phyloP scores from a whole-genome alignment of 768 basidiomycete species.

The Strobilomyces confusus region DNA sequence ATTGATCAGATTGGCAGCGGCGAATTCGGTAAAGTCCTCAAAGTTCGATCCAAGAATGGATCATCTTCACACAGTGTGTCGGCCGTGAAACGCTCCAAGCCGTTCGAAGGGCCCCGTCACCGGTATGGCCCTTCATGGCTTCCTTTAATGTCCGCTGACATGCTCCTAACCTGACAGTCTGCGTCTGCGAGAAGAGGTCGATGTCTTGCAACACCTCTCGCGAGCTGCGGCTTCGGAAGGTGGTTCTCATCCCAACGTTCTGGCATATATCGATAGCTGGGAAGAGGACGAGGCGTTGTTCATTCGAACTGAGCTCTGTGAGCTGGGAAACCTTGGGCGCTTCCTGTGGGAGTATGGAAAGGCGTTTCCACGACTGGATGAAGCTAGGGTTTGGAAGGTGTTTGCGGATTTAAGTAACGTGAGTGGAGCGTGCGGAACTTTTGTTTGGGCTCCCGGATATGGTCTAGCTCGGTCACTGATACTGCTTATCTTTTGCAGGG shows the following conservation, averaged over 20 bases:
- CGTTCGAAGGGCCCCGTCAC: conserved; percentile 87
- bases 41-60: conserved; percentile 65
- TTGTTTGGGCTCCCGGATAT: conserved; percentile 10
- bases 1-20: conserved; percentile 84
- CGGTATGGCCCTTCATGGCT: conserved; percentile 49
- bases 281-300: conserved; percentile 85
- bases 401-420: conserved; percentile 86
- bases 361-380: conserved; percentile 78
- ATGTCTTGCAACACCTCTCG: conserved; percentile 77
- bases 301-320: conserved; percentile 94
- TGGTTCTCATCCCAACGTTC: conserved; percentile 68
- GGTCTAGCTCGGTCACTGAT: conserved; percentile 31
- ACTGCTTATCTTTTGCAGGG: conserved; percentile 47
- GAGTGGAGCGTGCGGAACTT: conserved; percentile 33
- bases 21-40: conserved; percentile 91
- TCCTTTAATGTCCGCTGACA: conserved; percentile 12
- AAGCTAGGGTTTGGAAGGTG: conserved; percentile 95
- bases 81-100: conserved; percentile 93
- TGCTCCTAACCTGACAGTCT: conserved; percentile 41
- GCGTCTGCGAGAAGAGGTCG: conserved; percentile 91
- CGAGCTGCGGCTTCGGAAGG: conserved; percentile 28
- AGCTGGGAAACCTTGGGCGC: conserved; percentile 83
- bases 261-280: conserved; percentile 93
- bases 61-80: conserved; percentile 51
- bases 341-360: conserved; percentile 93